These are phyloP conservation scores for Pyricularia sp. DNA, from an alignment of 2,329 filamentous ascomycete genomes.

Conservation along the genomic window DNA sequence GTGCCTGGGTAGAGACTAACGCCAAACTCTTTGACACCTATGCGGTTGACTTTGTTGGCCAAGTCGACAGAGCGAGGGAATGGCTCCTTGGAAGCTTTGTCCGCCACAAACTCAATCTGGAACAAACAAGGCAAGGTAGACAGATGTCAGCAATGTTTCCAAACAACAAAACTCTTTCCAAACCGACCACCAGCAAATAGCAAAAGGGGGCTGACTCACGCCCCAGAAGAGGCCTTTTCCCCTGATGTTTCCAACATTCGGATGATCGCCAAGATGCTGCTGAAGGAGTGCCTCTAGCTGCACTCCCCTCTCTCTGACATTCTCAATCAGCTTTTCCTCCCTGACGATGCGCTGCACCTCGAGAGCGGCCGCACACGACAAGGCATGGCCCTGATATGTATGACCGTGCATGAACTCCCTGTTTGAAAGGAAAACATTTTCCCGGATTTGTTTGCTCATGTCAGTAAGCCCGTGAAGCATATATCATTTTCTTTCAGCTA, in stretches of 20 bases:
- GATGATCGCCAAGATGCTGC: conserved; percentile 17
- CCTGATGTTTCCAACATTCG: conserved; percentile 28
- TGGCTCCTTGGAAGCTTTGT: conserved; percentile 18
- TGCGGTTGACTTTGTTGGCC: conserved; percentile 10
- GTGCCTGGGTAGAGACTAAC: conserved; percentile 48
- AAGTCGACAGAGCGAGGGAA: conserved; percentile 15
- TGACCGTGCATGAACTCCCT: conserved; percentile 46
- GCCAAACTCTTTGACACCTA: conserved; percentile 17
- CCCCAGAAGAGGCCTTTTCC: conserved; percentile 32
- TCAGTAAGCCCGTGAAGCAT: neutral
- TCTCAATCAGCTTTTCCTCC: conserved; percentile 20
- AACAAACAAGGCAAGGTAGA: neutral
- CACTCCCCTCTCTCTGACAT: conserved; percentile 19
- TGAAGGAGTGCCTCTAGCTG: conserved; percentile 18
- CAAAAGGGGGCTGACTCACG: conserved; percentile 8
- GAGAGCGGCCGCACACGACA: conserved; percentile 25
- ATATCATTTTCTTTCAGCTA: neutral
- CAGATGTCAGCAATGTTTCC: neutral
- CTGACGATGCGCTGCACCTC: conserved; percentile 25
- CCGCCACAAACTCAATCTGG: conserved; percentile 21
- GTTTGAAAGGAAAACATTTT: neutral
- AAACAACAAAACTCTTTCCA: neutral
- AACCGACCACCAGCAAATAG: neutral
- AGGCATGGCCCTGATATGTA: conserved; percentile 34
- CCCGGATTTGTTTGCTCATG: neutral